Evolutionary conservation across 75 land plant species (phyloP).

Genomic region (Larix kaempferi): DNA sequence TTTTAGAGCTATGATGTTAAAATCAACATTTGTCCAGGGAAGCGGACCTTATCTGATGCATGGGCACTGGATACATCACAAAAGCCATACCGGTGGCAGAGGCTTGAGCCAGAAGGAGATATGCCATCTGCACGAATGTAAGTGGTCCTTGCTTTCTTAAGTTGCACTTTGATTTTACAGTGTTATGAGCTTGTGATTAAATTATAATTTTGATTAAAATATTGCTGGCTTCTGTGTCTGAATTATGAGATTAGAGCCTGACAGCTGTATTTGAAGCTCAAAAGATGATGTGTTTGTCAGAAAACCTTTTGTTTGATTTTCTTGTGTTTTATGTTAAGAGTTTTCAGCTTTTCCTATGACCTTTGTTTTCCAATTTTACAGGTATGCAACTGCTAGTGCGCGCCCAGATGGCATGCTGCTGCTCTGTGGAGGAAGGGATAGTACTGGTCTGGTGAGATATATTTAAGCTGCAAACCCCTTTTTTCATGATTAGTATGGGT

Average conservation of each 20-base stretch:
- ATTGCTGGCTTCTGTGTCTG: not conserved
- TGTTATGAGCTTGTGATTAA: not conserved
- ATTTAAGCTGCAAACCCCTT: not conserved
- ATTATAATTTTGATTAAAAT: not conserved
- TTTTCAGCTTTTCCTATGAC: constrained; percentile 4
- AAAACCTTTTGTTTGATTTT: not conserved
- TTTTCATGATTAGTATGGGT: not conserved
- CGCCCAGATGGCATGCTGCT: constrained; percentile 97
- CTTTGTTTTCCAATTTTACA: constrained; percentile 17
- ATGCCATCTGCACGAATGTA: constrained; percentile 82
- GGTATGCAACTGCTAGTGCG: constrained; percentile 99
- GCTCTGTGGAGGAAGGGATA: constrained; percentile 98
- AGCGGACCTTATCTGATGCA: constrained; percentile 70
- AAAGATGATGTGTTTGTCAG: not conserved
- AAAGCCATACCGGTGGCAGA: constrained; percentile 84
- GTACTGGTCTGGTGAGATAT: constrained; percentile 58
- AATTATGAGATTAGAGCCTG: not conserved
- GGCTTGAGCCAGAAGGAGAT: constrained; percentile 85
- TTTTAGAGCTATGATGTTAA: constrained; percentile 5
- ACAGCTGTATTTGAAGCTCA: not conserved
- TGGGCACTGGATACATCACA: constrained; percentile 92
- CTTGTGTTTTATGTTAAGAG: not conserved
- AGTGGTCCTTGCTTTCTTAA: not conserved
- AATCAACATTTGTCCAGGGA: constrained; percentile 36
- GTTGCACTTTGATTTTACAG: not conserved